phyloP scores from a whole-genome alignment of 1,284 basidiomycete species.

The Ceratobasidium sp. region DNA sequence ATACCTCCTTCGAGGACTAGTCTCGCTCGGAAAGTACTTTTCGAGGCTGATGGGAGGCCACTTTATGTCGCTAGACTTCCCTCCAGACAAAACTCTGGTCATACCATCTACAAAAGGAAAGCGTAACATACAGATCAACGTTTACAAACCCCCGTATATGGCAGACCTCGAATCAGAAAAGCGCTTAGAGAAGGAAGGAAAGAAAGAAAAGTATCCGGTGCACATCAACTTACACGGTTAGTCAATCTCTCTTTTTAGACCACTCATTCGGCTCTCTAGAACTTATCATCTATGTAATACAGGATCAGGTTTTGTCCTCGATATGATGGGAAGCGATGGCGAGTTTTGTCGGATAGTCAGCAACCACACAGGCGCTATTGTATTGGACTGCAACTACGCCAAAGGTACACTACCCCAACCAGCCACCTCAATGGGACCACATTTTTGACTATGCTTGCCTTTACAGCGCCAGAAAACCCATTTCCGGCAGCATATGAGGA shows the following conservation, averaged over 20 bases:
- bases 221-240: slow-evolving; percentile 45
- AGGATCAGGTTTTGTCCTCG: slow-evolving; percentile 16
- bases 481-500: slow-evolving; percentile 39
- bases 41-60: background rate
- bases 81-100: background rate
- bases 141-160: slow-evolving; percentile 18
- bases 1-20: background rate
- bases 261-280: background rate
- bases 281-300: background rate
- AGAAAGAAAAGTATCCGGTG: slow-evolving; percentile 27
- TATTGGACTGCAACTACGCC: slow-evolving; percentile 39
- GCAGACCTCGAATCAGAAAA: slow-evolving; percentile 1
- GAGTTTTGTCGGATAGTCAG: slow-evolving; percentile 26
- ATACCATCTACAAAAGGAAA: background rate
- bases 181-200: background rate
- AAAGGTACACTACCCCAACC: background rate
- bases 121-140: slow-evolving; percentile 1
- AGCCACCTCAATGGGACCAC: background rate
- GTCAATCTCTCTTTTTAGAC: background rate
- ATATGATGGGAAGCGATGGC: slow-evolving; percentile 10
- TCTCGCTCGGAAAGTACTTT: background rate
- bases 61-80: slow-evolving; percentile 9
- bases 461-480: slow-evolving; percentile 6
- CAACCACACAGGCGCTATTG: slow-evolving; percentile 28
- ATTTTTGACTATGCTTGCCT: background rate